Base-by-base conservation (phyloP, 768 basidiomycete genomes). In the Mycena galericulata region DNA sequence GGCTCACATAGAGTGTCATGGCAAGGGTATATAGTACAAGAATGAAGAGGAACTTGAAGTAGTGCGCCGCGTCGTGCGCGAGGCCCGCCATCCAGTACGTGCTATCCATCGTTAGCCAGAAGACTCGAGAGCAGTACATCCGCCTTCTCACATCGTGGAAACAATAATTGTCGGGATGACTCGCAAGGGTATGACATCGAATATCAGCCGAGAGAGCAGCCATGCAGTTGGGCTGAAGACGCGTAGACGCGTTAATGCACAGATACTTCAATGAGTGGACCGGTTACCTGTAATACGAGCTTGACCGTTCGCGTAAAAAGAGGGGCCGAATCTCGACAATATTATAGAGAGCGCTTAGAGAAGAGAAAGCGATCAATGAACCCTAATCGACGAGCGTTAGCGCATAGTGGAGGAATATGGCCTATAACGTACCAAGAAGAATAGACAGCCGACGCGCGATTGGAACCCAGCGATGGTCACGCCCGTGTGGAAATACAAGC, bases 31-130 rank as follows among this genome's bases (percentile, higher is more conserved):
- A 98, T 24, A 97, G 83, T 22, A 95, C 91, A 20, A 98, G 85
- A 68, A 98, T 92, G 75, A 98, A 88, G 24, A 98, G 83, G 81
- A 94, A 99, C 75, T 98, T 99, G 91, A 98, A 99, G 85, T 92
- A 98, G 76, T 92, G 85, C 0, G 90, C 87, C 2, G 95, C 90
- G 46, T 92, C 87, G 5, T 84, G 85, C 2, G 93, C 87, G 5
- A 98, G 87, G 15, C 97, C 96, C 3, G 95, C 95, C 97, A 98
- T 96, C 94, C 94, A 95, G 73, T 95, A 96, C n/a, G 91, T 91
- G 58, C 92, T 93, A 66, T 12, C 15, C 32, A 24, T 20, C 8
- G 62, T 69, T 20, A 56, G 73, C 50, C 24, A 7, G 15, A 29
- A 12, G 36, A 68, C 71, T 62, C 27, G 36, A 41, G 43, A 55